phyloP scores from a whole-genome alignment of 2,329 filamentous ascomycete genomes.

The Dothistroma septosporum region DNA sequence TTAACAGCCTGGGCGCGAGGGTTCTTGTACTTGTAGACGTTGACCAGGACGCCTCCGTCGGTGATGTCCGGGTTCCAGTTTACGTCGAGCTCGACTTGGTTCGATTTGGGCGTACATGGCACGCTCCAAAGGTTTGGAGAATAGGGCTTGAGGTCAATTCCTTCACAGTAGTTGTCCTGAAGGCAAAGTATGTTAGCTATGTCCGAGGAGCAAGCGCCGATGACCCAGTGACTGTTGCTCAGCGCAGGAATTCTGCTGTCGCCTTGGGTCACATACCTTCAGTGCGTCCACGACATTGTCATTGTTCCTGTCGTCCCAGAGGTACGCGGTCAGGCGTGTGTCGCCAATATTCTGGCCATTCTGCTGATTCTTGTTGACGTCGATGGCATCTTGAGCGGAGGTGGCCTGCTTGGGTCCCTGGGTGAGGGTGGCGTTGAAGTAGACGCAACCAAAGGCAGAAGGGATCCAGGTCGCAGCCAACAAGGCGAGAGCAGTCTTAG shows the following conservation, averaged over 20 bases:
- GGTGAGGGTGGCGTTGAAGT: slow-evolving; percentile 19
- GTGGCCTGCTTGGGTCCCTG: slow-evolving; percentile 7
- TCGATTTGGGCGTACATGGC: slow-evolving; percentile 7
- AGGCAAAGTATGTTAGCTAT: too few relatives aligned
- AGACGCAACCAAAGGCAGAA: slow-evolving; percentile 12
- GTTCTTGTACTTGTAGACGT: slow-evolving; percentile 15
- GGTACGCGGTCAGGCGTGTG: slow-evolving; percentile 8
- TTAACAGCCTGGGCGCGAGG: slow-evolving; percentile 5
- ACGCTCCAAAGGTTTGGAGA: slow-evolving; percentile 14
- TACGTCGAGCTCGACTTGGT: slow-evolving; percentile 13
- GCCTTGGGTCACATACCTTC: slow-evolving; percentile 11
- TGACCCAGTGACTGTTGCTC: background rate
- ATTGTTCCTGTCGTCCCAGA: slow-evolving; percentile 18
- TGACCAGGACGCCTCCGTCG: slow-evolving; percentile 7
- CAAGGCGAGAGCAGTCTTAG: slow-evolving; percentile 2
- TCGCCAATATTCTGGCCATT: background rate
- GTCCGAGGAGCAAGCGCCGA: too few relatives aligned
- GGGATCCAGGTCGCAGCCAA: slow-evolving; percentile 8
- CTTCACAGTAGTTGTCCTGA: slow-evolving; percentile 13
- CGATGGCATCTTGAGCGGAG: slow-evolving; percentile 9
- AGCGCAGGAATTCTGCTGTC: slow-evolving; percentile 12
- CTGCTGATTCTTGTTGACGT: slow-evolving; percentile 2
- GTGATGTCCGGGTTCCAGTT: slow-evolving; percentile 14
- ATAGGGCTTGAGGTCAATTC: slow-evolving; percentile 15
- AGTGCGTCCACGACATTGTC: slow-evolving; percentile 12